Conservation (phyloP, 352 stramenopile species). For the Globisporangium viniferum region DNA sequence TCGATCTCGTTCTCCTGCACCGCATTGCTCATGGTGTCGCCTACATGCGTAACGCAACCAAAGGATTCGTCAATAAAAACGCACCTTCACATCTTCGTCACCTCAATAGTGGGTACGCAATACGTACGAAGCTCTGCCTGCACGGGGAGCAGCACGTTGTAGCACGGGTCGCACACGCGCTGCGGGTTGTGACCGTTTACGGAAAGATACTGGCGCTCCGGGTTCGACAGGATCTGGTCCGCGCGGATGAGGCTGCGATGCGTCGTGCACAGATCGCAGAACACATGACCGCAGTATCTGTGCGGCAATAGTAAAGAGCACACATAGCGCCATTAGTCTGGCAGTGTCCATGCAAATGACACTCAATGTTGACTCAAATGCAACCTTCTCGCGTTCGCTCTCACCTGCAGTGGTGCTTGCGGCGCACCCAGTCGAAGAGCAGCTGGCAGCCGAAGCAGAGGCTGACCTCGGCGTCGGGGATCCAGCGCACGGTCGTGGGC, state of each 20-base stretch:
- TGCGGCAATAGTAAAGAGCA: not conserved
- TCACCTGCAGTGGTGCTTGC: slow-evolving; percentile 88
- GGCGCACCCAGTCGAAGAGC: slow-evolving; percentile 86
- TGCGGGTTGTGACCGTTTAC: slow-evolving; percentile 83
- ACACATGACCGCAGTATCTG: slow-evolving; percentile 73
- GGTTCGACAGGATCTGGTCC: slow-evolving; percentile 72
- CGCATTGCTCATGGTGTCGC: slow-evolving; percentile 72
- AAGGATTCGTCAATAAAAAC: not conserved
- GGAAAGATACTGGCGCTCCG: slow-evolving; percentile 67
- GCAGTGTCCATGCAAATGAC: not conserved
- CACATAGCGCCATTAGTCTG: not conserved
- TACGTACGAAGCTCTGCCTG: slow-evolving; percentile 66
- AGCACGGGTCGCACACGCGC: slow-evolving; percentile 79
- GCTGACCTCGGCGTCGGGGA: slow-evolving; percentile 74
- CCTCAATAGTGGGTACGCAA: not conserved
- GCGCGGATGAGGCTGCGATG: slow-evolving; percentile 69
- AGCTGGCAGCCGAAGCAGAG: slow-evolving; percentile 76
- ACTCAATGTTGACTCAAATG: not conserved
- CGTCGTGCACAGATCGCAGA: slow-evolving; percentile 71
- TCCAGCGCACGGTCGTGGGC: slow-evolving; percentile 78
- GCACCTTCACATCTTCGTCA: not conserved
- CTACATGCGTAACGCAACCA: slow-evolving; percentile 20
- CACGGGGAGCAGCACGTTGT: slow-evolving; percentile 49
- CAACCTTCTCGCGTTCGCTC: not conserved
- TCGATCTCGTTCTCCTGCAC: slow-evolving; percentile 73